phyloP scores from a whole-genome alignment of 2,329 filamentous ascomycete species.

The Xylariaceae sp. region DNA sequence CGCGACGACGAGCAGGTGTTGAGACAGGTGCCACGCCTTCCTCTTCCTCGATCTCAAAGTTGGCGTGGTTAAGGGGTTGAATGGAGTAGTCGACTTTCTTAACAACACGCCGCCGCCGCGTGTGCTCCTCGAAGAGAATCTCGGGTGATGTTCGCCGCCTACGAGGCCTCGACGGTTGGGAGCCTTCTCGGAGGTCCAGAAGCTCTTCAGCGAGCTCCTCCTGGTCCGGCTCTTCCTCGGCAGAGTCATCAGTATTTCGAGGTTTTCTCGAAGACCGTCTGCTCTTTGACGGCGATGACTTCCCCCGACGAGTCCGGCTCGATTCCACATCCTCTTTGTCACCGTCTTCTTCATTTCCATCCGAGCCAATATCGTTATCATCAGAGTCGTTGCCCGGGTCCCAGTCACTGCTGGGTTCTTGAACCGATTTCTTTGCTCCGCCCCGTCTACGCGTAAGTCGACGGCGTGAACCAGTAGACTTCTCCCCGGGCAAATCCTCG shows the following conservation, averaged over 20 bases:
- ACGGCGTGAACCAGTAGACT: constrained; percentile 34
- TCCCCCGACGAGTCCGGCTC: constrained; percentile 46
- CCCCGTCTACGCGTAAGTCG: constrained; percentile 43
- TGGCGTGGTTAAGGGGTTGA: constrained; percentile 64
- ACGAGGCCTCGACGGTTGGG: constrained; percentile 46
- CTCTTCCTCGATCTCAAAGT: constrained; percentile 71
- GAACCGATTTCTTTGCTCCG: constrained; percentile 40
- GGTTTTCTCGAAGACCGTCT: constrained; percentile 40
- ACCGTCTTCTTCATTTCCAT: constrained; percentile 24
- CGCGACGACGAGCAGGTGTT: constrained; percentile 62
- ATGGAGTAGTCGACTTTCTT: constrained; percentile 83
- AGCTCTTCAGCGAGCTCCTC: constrained; percentile 63
- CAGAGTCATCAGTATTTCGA: constrained; percentile 47
- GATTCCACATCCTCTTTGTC: constrained; percentile 41
- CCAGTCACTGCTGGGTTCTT: constrained; percentile 57
- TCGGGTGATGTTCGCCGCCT: constrained; percentile 42
- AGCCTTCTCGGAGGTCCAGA: constrained; percentile 53
- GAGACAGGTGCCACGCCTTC: constrained; percentile 65
- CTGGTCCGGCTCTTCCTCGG: constrained; percentile 53
- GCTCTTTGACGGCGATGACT: constrained; percentile 34
- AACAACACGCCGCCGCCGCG: constrained; percentile 47
- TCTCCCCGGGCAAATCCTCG: constrained; percentile 20
- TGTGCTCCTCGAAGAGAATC: constrained; percentile 53
- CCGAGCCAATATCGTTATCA: constrained; percentile 41
- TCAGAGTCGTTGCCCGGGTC: constrained; percentile 56